Evolutionary conservation across 768 basidiomycete genomes (phyloP), one percentile per base, ranked within the genome.

Genomic region (Mycena vitilis): DNA sequence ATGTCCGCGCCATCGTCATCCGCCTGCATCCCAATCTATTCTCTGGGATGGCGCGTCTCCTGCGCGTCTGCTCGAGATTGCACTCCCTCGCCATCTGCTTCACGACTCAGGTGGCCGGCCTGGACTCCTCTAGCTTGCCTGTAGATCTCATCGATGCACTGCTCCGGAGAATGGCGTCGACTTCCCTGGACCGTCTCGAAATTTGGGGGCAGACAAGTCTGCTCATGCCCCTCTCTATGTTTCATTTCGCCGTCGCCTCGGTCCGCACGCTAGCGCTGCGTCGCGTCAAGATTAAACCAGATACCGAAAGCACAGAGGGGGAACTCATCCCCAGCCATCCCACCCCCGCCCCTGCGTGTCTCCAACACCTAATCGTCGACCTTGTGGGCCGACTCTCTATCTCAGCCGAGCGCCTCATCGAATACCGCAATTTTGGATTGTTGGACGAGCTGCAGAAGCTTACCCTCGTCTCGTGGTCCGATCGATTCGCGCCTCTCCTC

Each of bases 401-500:
- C 51, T 52, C 51, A 11, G 51, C 51, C 5, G 48, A 20, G n/a
- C 48, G 23, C 15, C 51, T 52, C 16, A 23, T 49, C 10, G 48
- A 23, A 5, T 52, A 52, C 25, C 25, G 11, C 11, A 25, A 30
- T 12, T 52, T 52, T 15, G 51, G 51, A 15, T 52, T 52, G 15
- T 16, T 52, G 25, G 25, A 52, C 13, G 51, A 25, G 12, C 51
- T 52, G 12, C 51, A 52, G 25, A 52, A 52, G 6, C 51, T 52
- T 15, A 52, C 51, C 12, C 23, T 52, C 51, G 25, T 52, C 5
- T 20, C n/a, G 15, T 52, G 51, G 51, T 52, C 51, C 15, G 51
- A 52, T 52, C 51, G 51, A 15, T 52, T 52, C 51, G 25, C 30
- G 12, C 25, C 51, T 52, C 51, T 52, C 16, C 51, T 52, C 51